phyloP scores from a whole-genome alignment of 2,329 filamentous ascomycete genomes.

The Claviceps fusiformis region DNA sequence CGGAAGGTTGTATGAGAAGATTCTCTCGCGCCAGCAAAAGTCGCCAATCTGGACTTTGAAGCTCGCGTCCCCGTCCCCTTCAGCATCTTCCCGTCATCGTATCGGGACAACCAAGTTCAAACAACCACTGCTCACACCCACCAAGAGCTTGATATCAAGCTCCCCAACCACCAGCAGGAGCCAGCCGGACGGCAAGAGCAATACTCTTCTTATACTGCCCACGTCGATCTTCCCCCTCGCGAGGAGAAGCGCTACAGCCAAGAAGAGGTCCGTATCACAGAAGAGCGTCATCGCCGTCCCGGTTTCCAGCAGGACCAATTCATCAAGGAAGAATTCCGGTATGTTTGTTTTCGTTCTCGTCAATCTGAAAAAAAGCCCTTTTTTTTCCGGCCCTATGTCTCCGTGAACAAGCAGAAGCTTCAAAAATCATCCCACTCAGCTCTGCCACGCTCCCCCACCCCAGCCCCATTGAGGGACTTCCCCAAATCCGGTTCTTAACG shows the following conservation, averaged over 20 bases:
- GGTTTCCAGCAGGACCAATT: slow-evolving; percentile 42
- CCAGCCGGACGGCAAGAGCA: slow-evolving; percentile 98
- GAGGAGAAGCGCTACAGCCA: slow-evolving; percentile 45
- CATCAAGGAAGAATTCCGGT: slow-evolving; percentile 40
- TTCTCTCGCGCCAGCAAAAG: slow-evolving; percentile 54
- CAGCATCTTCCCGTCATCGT: slow-evolving; percentile 99
- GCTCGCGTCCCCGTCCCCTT: slow-evolving; percentile 97
- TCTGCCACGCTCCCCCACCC: neutral
- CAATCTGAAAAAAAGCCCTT: neutral
- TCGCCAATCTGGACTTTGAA: slow-evolving; percentile 99
- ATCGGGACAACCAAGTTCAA: slow-evolving; percentile 47
- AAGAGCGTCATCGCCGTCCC: slow-evolving; percentile 63
- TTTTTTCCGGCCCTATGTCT: neutral
- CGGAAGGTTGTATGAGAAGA: slow-evolving; percentile 49
- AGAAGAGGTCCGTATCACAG: slow-evolving; percentile 74
- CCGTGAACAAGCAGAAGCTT: neutral
- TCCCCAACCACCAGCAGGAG: slow-evolving; percentile 38
- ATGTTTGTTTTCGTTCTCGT: slow-evolving; percentile 18
- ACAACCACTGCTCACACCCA: slow-evolving; percentile 49
- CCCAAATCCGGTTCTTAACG: neutral
- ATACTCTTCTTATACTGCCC: slow-evolving; percentile 59
- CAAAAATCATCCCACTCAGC: neutral
- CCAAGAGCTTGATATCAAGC: slow-evolving; percentile 81
- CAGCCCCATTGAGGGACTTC: neutral
- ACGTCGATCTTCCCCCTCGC: slow-evolving; percentile 50